Conservation (phyloP, 768 basidiomycete genomes). For the Russula abietina region DNA sequence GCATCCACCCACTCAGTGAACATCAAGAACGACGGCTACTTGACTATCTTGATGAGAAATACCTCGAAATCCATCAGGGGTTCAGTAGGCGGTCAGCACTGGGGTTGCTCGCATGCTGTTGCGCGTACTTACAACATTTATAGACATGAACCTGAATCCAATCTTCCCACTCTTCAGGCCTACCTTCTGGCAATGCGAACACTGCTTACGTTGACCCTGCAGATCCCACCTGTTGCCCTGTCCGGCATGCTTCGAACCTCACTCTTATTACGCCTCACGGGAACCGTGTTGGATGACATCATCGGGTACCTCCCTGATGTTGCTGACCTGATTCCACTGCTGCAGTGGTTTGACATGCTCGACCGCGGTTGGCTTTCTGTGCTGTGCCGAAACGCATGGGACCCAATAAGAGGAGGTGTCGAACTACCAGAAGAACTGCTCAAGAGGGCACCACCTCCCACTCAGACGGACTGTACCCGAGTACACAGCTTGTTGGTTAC, state of each 20-base stretch:
- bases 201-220: constrained; percentile 57
- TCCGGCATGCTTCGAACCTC: constrained; percentile 61
- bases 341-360: constrained; percentile 66
- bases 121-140: background rate
- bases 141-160: constrained; percentile 43
- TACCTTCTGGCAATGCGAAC: constrained; percentile 56
- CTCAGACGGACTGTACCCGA: constrained; percentile 68
- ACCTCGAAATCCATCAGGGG: constrained; percentile 59
- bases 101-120: background rate
- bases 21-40: constrained; percentile 59
- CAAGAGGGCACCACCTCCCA: constrained; percentile 41
- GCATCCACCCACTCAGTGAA: constrained; percentile 18
- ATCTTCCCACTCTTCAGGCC: constrained; percentile 48
- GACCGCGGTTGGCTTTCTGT: constrained; percentile 71
- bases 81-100: constrained; percentile 67
- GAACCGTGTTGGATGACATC: constrained; percentile 55
- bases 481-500: constrained; percentile 58
- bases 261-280: constrained; percentile 66
- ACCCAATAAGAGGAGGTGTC: constrained; percentile 40
- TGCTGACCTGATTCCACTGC: constrained; percentile 43
- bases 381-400: constrained; percentile 61
- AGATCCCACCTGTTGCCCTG: constrained; percentile 68
- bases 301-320: constrained; percentile 51
- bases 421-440: constrained; percentile 40
- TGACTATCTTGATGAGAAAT: constrained; percentile 58